A percentile compares a stretch with the other conserved stretches of the same genome.
phyloP scores from a whole-genome alignment of 257 asterid genomes.

The Mitragyna speciosa region DNA sequence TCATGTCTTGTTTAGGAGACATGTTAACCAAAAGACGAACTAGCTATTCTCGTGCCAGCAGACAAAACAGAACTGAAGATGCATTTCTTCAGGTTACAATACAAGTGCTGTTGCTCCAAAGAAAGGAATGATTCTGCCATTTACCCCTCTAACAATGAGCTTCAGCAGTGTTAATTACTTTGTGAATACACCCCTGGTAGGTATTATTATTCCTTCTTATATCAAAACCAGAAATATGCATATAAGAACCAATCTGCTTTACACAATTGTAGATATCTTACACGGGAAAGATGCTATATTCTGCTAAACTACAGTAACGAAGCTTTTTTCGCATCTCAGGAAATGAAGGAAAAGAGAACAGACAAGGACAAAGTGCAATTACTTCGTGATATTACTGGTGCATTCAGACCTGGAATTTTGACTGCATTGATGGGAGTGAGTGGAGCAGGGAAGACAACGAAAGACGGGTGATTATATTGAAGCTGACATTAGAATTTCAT shows the following conservation, averaged over 20 bases:
- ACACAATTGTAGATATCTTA: background rate
- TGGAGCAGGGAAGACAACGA: slow-evolving; percentile 21
- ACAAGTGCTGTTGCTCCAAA: slow-evolving; percentile 44
- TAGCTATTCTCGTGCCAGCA: slow-evolving; percentile 33
- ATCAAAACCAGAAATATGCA: background rate
- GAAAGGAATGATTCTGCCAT: slow-evolving; percentile 83
- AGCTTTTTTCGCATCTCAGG: slow-evolving; percentile 55
- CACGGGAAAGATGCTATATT: background rate
- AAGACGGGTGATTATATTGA: slow-evolving; percentile 19
- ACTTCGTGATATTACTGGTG: slow-evolving; percentile 12
- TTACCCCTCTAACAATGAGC: slow-evolving; percentile 66
- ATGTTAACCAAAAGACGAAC: slow-evolving; percentile 52
- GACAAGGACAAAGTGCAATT: background rate
- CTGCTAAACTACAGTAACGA: slow-evolving; percentile 34
- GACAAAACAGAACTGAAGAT: slow-evolving; percentile 29
- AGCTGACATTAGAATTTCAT: slow-evolving; percentile 1
- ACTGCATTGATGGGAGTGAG: slow-evolving; percentile 22
- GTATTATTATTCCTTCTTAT: slow-evolving; percentile 1
- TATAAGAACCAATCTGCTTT: background rate
- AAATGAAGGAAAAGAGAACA: slow-evolving; percentile 11
- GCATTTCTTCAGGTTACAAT: slow-evolving; percentile 30
- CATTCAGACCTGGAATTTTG: slow-evolving; percentile 19
- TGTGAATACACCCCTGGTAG: slow-evolving; percentile 74
- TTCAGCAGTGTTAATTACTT: slow-evolving; percentile 63
- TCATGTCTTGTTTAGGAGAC: slow-evolving; percentile 42